Base-by-base conservation (phyloP, 495 filamentous ascomycete genomes). In the Bathelium albidoporum region DNA sequence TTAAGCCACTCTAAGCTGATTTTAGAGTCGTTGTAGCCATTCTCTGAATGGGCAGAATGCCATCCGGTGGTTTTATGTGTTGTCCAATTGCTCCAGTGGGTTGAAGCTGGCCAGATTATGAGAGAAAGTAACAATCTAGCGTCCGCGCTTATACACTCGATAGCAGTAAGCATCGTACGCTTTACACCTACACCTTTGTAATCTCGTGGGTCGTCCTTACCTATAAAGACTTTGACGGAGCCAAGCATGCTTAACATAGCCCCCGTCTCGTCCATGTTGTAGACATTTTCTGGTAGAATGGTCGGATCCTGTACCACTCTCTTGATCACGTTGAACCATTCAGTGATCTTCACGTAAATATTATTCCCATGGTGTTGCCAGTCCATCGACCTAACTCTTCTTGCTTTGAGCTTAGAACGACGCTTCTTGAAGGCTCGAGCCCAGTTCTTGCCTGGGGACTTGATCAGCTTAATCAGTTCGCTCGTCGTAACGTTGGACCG, bases 381-480 rank as follows among this genome's bases (percentile, higher is more conserved):
- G 64, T 67, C 64, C 32, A 73, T 34, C 55, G 71, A 67, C 68
- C 34, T 71, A 58, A 67, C 59, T 59, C 61, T 63, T 65, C 64
- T 68, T 59, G 64, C 59, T 67, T 66, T 58, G 32, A 72, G 64
- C 36, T 64, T 61, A n/a, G 65, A 65, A 43, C 65, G 45, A 44
- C 67, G 62, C 43, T 58, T 64, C 58, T 65, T 14, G 39, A 73
- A 64, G 41, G 59, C 70, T 28, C 32, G 7, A 24, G 67, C 18
- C 67, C 71, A 70, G 64, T 73, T 72, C 55, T 72, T 58, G 36
- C 59, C 43, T 29, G 5, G 65, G 67, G 22, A n/a, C n/a, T n/a
- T n/a, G n/a, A n/a, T n/a, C n/a, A 65, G 65, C 12, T 63, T 63
- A 20, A 63, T 16, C 39, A 7, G 59, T 26, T 41, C 58, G 20